Evolutionary conservation across 148 eudicot genomes (phyloP).

Genomic region (Fagopyrum tataricum): DNA sequence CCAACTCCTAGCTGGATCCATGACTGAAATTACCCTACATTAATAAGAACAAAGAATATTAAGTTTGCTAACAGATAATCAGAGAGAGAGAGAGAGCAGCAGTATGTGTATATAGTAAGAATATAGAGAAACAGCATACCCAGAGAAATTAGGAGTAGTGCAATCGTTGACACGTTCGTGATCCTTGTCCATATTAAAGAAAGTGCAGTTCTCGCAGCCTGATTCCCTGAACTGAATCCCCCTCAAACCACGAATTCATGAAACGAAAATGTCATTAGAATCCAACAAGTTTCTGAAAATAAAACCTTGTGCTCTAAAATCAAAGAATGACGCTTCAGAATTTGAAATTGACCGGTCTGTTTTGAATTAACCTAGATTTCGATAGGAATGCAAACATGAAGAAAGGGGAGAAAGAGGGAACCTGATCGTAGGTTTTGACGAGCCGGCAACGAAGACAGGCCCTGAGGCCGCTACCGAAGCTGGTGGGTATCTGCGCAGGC

Average conservation of each 20-base stretch:
- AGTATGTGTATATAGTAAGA: neutral
- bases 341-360: neutral
- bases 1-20: conserved; percentile 90
- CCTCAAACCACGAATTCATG: conserved; percentile 4
- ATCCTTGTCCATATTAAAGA: conserved; percentile 80
- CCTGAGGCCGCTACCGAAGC: conserved; percentile 85
- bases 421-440: conserved; percentile 90
- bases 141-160: conserved; percentile 94
- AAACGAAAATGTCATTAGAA: neutral
- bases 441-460: conserved; percentile 91
- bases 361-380: neutral
- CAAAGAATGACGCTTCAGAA: neutral
- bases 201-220: conserved; percentile 98
- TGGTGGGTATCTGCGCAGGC: conserved; percentile 76
- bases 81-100: neutral
- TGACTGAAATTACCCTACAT: conserved; percentile 76
- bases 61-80: neutral
- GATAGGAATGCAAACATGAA: neutral
- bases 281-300: neutral
- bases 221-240: conserved; percentile 65
- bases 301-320: neutral
- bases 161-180: conserved; percentile 83
- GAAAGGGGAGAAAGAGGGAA: conserved; percentile 11
- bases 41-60: neutral
- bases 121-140: conserved; percentile 28